A percentile compares a stretch with the other conserved stretches of the same genome.
These are phyloP conservation scores for Oryza longistaminata DNA, from an alignment of 176 grass and related monocot genomes.

Conservation along the genomic window DNA sequence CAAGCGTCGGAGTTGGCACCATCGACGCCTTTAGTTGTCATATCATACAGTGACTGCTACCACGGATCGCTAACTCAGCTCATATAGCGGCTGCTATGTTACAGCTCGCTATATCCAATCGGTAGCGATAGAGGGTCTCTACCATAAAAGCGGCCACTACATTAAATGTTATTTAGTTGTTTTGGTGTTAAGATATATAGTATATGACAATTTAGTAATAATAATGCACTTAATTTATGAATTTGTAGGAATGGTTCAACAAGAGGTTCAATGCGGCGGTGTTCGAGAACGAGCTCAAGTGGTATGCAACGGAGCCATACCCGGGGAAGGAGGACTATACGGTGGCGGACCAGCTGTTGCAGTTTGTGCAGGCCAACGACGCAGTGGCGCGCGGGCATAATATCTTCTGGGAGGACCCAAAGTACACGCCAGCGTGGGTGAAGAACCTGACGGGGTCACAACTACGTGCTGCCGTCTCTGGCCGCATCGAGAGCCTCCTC, in stretches of 20 bases:
- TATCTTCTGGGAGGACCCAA: slow-evolving; percentile 96
- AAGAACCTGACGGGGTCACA: slow-evolving; percentile 60
- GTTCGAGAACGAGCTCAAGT: slow-evolving; percentile 97
- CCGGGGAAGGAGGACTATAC: slow-evolving; percentile 68
- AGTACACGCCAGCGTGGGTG: slow-evolving; percentile 72
- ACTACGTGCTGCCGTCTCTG: slow-evolving; percentile 56
- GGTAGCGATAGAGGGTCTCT: no score
- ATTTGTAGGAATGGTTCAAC: slow-evolving; percentile 64
- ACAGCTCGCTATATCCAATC: no score
- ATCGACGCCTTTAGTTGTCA: no score
- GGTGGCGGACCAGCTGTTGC: slow-evolving; percentile 57
- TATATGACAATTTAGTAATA: no score
- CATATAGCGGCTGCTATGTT: no score
- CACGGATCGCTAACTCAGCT: no score
- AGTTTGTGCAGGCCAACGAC: slow-evolving; percentile 57
- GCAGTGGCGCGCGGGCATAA: slow-evolving; percentile 79
- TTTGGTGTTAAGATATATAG: no score
- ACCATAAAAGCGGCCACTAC: no score
- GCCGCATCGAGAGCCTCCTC: slow-evolving; percentile 70
- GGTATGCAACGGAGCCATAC: slow-evolving; percentile 83
- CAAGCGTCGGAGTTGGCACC: no score
- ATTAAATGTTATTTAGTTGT: no score
- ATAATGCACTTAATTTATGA: neutral
- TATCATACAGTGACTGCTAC: no score
- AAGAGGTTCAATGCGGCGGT: slow-evolving; percentile 82